Conservation (phyloP, 768 basidiomycete species). For the Rhizopogon vulgaris region DNA sequence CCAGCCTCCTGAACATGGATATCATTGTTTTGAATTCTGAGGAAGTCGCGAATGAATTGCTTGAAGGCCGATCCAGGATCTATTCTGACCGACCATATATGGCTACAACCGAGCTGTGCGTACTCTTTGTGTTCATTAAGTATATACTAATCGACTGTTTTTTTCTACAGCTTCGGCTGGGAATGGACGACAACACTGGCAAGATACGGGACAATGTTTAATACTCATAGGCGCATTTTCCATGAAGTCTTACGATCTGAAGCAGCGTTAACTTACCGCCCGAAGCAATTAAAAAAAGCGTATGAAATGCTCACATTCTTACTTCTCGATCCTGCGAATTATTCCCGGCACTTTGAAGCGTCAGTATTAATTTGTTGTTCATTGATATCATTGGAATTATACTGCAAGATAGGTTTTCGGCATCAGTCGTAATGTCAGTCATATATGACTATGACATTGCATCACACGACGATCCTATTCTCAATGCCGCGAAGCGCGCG, state of each 20-base stretch:
- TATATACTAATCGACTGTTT: too few species aligned
- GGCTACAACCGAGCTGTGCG: too few species aligned
- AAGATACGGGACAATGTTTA: not conserved
- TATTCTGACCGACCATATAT: too few species aligned
- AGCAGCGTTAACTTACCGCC: not conserved
- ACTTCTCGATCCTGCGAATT: not conserved
- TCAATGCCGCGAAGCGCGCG: not conserved
- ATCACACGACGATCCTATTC: not conserved
- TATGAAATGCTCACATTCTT: not conserved
- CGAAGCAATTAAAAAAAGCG: not conserved
- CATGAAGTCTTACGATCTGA: not conserved
- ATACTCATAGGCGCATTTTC: not conserved
- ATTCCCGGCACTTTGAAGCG: slow-evolving; percentile 7
- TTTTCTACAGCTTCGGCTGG: slow-evolving; percentile 12
- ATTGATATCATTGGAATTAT: too few species aligned
- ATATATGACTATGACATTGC: slow-evolving; percentile 1
- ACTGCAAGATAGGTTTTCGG: not conserved
- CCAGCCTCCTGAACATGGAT: too few species aligned
- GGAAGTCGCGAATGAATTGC: too few species aligned
- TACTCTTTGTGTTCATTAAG: too few species aligned
- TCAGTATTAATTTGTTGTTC: slow-evolving; percentile 7
- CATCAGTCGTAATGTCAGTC: slow-evolving; percentile 19
- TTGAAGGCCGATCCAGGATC: too few species aligned
- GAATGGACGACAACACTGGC: slow-evolving; percentile 10
- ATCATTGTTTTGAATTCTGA: too few species aligned